Base-by-base conservation (phyloP, 2,329 filamentous ascomycete species). In the Neopestalotiopsis sp. region DNA sequence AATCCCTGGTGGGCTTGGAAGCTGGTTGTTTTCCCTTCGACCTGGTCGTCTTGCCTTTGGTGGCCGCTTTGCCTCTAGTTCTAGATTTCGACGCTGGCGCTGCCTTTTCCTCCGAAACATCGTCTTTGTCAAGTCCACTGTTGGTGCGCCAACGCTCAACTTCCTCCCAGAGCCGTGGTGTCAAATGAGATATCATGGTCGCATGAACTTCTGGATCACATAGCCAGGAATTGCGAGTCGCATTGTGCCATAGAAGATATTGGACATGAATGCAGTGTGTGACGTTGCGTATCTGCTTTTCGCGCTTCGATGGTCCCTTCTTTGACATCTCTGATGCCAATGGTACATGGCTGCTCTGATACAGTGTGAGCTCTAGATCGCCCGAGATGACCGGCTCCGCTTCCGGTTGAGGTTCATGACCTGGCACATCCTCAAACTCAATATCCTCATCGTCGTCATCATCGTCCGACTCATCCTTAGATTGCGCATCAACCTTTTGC, bases 181-280 rank as follows among this genome's bases (percentile, higher is more conserved):
- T 87, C 6, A 97, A 75, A 68, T 94, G 91, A n/a, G 90, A 89
- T 4, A 96, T 85, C 77, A 98, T 85, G 17, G 90, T 92, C 12
- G 90, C 89, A 71, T 96, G 93, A 0, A 97, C 85, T 71, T 92
- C 88, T 3, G 86, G 79, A 74, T 98, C 93, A 73, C 93, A 93
- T 24, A 94, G 82, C 91, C 95, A 98, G 0, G 89, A 85, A 78
- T 98, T 98, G 57, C 93, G 89, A 14, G 96, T 81, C 0, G 93
- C 89, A 76, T 98, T 98, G 78, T 98, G 95, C 86, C 92, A 98
- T 70, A 99, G 87, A 17, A 99, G 83, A 66, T 90, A 89, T 77
- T 97, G 91, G 1, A 98, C 94, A 79, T 99, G 96, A 73, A 97
- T 86, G 74, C 93, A 93, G 79, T 99, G 96, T 0, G 94, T 94